Percentiles rank a stretch among this genome's conserved stretches.
phyloP scores from a whole-genome alignment of 1,284 basidiomycete genomes.

The Austroboletus rostrupii region DNA sequence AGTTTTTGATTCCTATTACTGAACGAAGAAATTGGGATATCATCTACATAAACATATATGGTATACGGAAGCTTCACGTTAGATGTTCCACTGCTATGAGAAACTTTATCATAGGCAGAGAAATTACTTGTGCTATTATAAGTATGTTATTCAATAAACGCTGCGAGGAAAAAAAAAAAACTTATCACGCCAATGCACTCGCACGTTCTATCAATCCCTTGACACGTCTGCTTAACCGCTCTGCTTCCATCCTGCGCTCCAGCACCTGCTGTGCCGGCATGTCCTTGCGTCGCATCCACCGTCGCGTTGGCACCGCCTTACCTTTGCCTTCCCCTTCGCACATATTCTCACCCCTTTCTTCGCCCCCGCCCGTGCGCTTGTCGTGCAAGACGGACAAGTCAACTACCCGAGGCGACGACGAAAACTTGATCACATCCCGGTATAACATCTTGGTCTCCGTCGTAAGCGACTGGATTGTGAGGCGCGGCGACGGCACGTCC shows the following conservation, averaged over 20 bases:
- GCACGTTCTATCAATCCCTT: slow-evolving; percentile 66
- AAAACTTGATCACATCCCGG: slow-evolving; percentile 78
- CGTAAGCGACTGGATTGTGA: slow-evolving; percentile 62
- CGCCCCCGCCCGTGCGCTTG: slow-evolving; percentile 33
- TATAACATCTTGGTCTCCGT: slow-evolving; percentile 81
- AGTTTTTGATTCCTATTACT: too few relatives aligned
- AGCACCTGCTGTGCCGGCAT: slow-evolving; percentile 76
- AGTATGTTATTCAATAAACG: too few relatives aligned
- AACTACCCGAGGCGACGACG: slow-evolving; percentile 75
- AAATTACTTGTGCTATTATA: too few relatives aligned
- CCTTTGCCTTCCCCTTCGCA: slow-evolving; percentile 24
- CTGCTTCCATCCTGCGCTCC: slow-evolving; percentile 72
- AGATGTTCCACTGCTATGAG: too few relatives aligned
- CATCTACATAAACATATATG: not conserved
- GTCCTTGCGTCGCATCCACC: slow-evolving; percentile 74
- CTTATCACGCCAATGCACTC: slow-evolving; percentile 20
- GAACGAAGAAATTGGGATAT: too few relatives aligned
- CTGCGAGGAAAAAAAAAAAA: too few relatives aligned
- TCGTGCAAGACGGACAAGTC: slow-evolving; percentile 67
- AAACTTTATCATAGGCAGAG: too few relatives aligned
- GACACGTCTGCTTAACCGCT: slow-evolving; percentile 64
- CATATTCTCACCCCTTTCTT: slow-evolving; percentile 24
- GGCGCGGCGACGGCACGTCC: slow-evolving; percentile 43
- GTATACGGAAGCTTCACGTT: too few relatives aligned
- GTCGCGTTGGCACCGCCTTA: slow-evolving; percentile 31